Evolutionary conservation across 2,329 filamentous ascomycete species (phyloP), one percentile per base, ranked within the genome.

Genomic region (Dendrostoma leiphaemia): DNA sequence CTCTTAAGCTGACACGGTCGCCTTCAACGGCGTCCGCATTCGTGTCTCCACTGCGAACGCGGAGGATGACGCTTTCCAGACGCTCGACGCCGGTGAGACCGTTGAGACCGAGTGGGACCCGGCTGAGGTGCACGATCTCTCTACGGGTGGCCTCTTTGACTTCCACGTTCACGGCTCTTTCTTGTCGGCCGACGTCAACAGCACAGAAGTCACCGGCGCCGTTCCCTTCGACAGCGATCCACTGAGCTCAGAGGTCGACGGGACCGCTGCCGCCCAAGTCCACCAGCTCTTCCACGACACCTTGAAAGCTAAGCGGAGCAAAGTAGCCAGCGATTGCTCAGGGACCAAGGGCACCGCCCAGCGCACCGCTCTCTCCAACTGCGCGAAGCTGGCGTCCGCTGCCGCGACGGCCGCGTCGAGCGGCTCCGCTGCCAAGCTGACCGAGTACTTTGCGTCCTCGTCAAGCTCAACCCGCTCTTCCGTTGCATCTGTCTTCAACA

Each of bases 381-480:
- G 84, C 63, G 70, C 74, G 6, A 70, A 67, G 15, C 71, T 86
- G 5, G 83, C 85, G 1, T 70, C 69, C 3, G 67, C 71, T 3
- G 84, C 85, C 9, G 75, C 80, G 1, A 64, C 68, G 1, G 79
- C 79, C 2, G 80, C 82, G 0, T 65, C 72, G 1, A 79, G 74
- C 0, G 80, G 79, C 26, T 60, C 71, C 0, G 73, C 75, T 3
- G 67, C 71, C 61, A 82, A 77, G 63, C 69, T 86, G 61, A 68
- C 67, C 32, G 81, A 85, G 63, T 88, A 85, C 74, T 89, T 88
- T 77, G 78, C 0, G 79, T n/a, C n/a, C n/a, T n/a, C n/a, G n/a
- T n/a, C 78, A 26, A 68, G 71, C 12, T 58, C 67, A 3, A 73
- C 73, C 9, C 76, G 78, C 37, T 72, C 65, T 48, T 74, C 70